These are phyloP conservation scores for Raddia distichophylla DNA, from an alignment of 176 grass and related monocot genomes.

Conservation along the genomic window DNA sequence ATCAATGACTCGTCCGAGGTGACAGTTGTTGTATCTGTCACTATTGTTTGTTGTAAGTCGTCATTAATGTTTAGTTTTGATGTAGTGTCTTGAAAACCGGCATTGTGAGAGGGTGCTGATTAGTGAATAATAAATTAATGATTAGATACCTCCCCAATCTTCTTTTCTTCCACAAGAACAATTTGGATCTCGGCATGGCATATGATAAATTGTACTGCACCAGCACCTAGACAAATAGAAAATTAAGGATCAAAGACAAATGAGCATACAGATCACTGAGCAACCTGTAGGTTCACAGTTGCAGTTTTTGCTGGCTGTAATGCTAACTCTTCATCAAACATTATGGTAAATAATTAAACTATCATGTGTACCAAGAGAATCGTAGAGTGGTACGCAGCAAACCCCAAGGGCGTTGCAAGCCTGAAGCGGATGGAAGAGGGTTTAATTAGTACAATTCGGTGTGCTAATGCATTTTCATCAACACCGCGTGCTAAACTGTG, in stretches of 20 bases:
- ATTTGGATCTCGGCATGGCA: conserved; percentile 87
- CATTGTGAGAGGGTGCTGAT: background rate
- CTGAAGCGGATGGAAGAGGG: conserved; percentile 34
- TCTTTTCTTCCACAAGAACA: conserved; percentile 80
- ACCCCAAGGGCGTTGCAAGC: conserved; percentile 91
- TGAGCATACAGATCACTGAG: background rate
- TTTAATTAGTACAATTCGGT: too few relatives aligned
- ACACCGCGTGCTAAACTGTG: background rate
- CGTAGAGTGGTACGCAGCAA: conserved; percentile 85
- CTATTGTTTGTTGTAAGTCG: too few relatives aligned
- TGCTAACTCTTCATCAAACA: background rate
- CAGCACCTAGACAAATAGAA: conserved; percentile 47
- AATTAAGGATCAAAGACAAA: background rate
- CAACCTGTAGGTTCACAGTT: background rate
- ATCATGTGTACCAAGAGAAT: conserved; percentile 67
- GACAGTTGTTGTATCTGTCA: too few relatives aligned
- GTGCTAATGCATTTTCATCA: background rate
- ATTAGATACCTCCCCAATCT: conserved; percentile 64
- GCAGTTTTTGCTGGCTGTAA: background rate
- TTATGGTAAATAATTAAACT: background rate
- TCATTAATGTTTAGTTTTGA: too few relatives aligned
- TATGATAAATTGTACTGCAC: conserved; percentile 83
- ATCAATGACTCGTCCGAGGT: too few relatives aligned
- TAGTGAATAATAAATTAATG: background rate
- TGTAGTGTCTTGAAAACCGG: background rate